Percentiles rank a stretch among this genome's conserved stretches.
These are phyloP conservation scores for Pichia paraexigua DNA, from an alignment of 805 yeast genomes.

Conservation along the genomic window DNA sequence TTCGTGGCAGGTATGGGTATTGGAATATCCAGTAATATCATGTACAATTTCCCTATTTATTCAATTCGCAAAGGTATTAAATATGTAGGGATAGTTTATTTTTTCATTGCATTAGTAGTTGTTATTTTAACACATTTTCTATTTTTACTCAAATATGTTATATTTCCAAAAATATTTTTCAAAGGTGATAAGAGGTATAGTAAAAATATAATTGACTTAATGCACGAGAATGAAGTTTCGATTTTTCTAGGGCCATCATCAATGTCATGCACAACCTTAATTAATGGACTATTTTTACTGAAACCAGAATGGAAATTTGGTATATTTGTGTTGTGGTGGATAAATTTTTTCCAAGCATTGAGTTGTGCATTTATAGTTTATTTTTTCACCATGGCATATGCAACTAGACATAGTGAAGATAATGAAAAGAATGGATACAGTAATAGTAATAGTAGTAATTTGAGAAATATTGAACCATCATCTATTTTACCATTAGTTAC, in stretches of 20 bases:
- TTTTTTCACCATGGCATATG: constrained; percentile 34
- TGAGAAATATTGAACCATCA: constrained; percentile 43
- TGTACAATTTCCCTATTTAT: constrained; percentile 59
- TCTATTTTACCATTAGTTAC: constrained; percentile 73
- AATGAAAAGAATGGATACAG: constrained; percentile 21
- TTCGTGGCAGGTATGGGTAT: constrained; percentile 81
- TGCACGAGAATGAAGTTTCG: constrained; percentile 38
- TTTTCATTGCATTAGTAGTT: constrained; percentile 46
- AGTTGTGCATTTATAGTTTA: constrained; percentile 55
- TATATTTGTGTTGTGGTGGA: constrained; percentile 68
- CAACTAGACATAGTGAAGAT: not conserved
- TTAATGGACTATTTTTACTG: constrained; percentile 45
- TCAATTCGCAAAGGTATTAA: constrained; percentile 27
- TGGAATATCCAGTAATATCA: constrained; percentile 59
- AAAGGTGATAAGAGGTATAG: constrained; percentile 13
- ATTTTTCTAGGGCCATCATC: constrained; percentile 72
- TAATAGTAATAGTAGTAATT: constrained; percentile 17
- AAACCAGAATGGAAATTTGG: constrained; percentile 37
- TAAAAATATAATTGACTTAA: constrained; percentile 14
- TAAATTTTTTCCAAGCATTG: constrained; percentile 47
- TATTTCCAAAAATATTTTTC: constrained; percentile 23
- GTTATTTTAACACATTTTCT: constrained; percentile 37
- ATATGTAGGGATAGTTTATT: constrained; percentile 51
- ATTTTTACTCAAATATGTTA: constrained; percentile 33
- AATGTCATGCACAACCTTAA: constrained; percentile 69